phyloP scores from a whole-genome alignment of 345 rosid genomes.

The Salix koriyanagi region DNA sequence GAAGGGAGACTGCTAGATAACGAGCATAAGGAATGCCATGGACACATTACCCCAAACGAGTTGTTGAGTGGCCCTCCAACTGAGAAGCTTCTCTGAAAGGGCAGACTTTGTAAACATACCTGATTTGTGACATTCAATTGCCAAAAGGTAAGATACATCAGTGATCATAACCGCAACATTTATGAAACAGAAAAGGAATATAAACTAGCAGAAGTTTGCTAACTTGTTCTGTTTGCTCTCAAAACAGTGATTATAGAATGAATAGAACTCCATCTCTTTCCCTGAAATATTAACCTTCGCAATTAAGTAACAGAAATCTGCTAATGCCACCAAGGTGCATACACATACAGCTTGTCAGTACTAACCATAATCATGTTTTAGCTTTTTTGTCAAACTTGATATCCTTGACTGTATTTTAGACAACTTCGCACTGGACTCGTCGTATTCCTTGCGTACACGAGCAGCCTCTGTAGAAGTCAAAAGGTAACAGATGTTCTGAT shows the following conservation, averaged over 20 bases:
- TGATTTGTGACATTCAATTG: slow-evolving; percentile 23
- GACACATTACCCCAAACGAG: slow-evolving; percentile 69
- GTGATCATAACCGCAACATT: background rate
- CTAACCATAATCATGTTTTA: slow-evolving; percentile 84
- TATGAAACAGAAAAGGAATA: slow-evolving; percentile 2
- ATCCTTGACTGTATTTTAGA: slow-evolving; percentile 80
- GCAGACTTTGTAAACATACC: slow-evolving; percentile 93
- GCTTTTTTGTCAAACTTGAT: slow-evolving; percentile 71
- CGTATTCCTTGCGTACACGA: slow-evolving; percentile 74
- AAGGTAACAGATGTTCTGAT: slow-evolving; percentile 8
- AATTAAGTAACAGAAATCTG: slow-evolving; percentile 22
- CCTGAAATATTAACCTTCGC: slow-evolving; percentile 47
- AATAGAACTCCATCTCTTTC: slow-evolving; percentile 82
- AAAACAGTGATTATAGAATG: slow-evolving; percentile 71
- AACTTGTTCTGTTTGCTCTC: slow-evolving; percentile 92
- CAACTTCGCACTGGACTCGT: slow-evolving; percentile 66
- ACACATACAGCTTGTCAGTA: slow-evolving; percentile 19
- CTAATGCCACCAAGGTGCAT: background rate
- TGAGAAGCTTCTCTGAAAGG: slow-evolving; percentile 84
- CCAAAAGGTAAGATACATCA: slow-evolving; percentile 10
- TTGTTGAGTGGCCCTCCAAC: slow-evolving; percentile 63
- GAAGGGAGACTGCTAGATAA: background rate
- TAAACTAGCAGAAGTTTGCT: slow-evolving; percentile 6
- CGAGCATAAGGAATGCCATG: background rate
- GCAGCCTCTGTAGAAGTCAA: slow-evolving; percentile 61